phyloP scores from a whole-genome alignment of 306 rosid genomes.

The Quercus agrifolia region DNA sequence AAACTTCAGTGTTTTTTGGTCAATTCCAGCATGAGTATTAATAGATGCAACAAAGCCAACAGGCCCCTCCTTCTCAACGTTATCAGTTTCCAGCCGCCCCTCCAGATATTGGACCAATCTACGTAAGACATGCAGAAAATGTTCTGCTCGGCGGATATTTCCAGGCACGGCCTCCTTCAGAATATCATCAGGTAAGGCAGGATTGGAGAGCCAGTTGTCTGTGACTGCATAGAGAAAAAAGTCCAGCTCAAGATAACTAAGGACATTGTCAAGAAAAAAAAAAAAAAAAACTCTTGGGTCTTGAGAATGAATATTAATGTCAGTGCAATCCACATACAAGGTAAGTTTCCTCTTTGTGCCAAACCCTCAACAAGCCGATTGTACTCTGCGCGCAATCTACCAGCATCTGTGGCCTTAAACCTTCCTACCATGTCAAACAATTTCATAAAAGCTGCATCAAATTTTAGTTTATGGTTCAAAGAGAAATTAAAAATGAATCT shows the following conservation, averaged over 20 bases:
- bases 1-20: conserved; percentile 84
- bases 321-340: conserved; percentile 41
- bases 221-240: conserved; percentile 47
- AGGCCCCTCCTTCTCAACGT: conserved; percentile 85
- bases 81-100: conserved; percentile 86
- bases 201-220: conserved; percentile 88
- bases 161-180: conserved; percentile 98
- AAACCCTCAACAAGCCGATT: conserved; percentile 89
- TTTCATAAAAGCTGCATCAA: conserved; percentile 39
- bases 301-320: conserved; percentile 4
- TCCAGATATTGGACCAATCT: conserved; percentile 90
- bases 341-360: conserved; percentile 88
- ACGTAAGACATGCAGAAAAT: conserved; percentile 74
- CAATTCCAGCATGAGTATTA: conserved; percentile 82
- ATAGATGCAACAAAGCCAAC: conserved; percentile 64
- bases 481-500: conserved; percentile 4
- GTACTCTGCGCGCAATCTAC: conserved; percentile 91
- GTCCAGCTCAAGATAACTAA: conserved; percentile 6
- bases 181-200: conserved; percentile 93
- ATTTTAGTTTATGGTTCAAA: conserved; percentile 17
- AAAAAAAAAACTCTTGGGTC: not conserved
- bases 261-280: not conserved
- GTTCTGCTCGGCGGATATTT: conserved; percentile 90
- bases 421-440: conserved; percentile 87
- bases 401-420: conserved; percentile 97